These are phyloP conservation scores for Linanthus parryae DNA, from an alignment of 148 eudicot species.

Conservation along the genomic window DNA sequence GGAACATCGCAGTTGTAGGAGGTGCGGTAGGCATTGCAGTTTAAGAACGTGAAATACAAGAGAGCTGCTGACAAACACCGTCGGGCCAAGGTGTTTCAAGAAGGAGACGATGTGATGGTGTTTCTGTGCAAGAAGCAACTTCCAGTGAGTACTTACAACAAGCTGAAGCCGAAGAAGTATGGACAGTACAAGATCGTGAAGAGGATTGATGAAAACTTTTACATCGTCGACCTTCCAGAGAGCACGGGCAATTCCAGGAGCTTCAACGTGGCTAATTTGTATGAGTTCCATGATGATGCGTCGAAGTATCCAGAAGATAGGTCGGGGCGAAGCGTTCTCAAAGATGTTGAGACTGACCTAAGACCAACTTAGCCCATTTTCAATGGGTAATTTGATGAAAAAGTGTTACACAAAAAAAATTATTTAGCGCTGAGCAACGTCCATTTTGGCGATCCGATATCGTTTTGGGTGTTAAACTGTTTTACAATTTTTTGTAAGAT, in stretches of 20 bases:
- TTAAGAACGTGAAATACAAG: background rate
- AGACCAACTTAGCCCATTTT: too few species aligned
- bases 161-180: constrained; percentile 1
- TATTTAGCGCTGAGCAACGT: too few species aligned
- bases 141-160: background rate
- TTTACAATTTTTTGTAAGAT: too few species aligned
- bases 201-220: background rate
- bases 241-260: background rate
- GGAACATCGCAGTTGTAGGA: background rate
- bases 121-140: background rate
- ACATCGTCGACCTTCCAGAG: background rate
- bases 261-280: background rate
- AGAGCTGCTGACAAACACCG: background rate
- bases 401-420: too few species aligned
- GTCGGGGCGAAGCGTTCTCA: too few species aligned
- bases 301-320: too few species aligned
- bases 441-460: too few species aligned
- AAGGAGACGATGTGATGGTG: background rate
- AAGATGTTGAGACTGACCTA: too few species aligned
- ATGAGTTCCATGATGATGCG: background rate
- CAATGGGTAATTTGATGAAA: too few species aligned
- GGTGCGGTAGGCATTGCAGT: background rate
- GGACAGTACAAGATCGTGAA: background rate
- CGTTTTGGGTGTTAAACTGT: too few species aligned
- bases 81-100: background rate